Evolutionary conservation across 768 basidiomycete species (phyloP).

Genomic region (Nevesoporus exiguus): DNA sequence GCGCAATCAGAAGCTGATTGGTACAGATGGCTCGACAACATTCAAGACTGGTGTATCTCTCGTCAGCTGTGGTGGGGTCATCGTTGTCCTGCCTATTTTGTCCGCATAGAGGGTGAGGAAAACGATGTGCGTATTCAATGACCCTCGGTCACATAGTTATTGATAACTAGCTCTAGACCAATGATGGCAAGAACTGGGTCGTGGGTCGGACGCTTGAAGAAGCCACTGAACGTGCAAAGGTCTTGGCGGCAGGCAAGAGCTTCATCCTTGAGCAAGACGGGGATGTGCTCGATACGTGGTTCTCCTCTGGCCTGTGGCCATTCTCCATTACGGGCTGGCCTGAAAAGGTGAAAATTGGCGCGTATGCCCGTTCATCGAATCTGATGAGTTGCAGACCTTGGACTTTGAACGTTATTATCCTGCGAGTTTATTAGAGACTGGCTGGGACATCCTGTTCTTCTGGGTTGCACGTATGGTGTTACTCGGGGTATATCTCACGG

Average conservation of each 20-base stretch:
- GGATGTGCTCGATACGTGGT: slow-evolving; percentile 99
- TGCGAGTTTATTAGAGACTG: slow-evolving; percentile 87
- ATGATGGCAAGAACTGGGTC: slow-evolving; percentile 85
- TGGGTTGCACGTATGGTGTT: slow-evolving; percentile 99
- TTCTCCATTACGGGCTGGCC: slow-evolving; percentile 99
- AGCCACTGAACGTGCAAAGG: slow-evolving; percentile 71
- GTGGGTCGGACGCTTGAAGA: slow-evolving; percentile 78
- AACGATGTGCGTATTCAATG: slow-evolving; percentile 51
- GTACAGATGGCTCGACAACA: slow-evolving; percentile 92
- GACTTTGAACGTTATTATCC: slow-evolving; percentile 88
- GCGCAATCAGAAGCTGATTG: slow-evolving; percentile 89
- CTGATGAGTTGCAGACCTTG: slow-evolving; percentile 49
- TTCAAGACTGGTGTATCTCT: slow-evolving; percentile 99
- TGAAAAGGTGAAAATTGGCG: slow-evolving; percentile 53
- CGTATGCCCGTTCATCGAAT: background rate
- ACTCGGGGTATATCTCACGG: slow-evolving; percentile 86
- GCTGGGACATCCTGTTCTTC: slow-evolving; percentile 99
- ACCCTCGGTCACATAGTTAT: background rate
- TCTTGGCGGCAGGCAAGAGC: slow-evolving; percentile 58
- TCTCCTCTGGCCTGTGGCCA: slow-evolving; percentile 96
- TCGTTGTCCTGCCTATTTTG: slow-evolving; percentile 91
- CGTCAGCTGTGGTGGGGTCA: slow-evolving; percentile 99
- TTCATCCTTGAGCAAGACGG: slow-evolving; percentile 90
- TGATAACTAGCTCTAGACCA: slow-evolving; percentile 38
- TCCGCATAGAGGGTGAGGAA: slow-evolving; percentile 73